Conservation (phyloP, 805 yeast genomes). For the Yarrowia osloensis region DNA sequence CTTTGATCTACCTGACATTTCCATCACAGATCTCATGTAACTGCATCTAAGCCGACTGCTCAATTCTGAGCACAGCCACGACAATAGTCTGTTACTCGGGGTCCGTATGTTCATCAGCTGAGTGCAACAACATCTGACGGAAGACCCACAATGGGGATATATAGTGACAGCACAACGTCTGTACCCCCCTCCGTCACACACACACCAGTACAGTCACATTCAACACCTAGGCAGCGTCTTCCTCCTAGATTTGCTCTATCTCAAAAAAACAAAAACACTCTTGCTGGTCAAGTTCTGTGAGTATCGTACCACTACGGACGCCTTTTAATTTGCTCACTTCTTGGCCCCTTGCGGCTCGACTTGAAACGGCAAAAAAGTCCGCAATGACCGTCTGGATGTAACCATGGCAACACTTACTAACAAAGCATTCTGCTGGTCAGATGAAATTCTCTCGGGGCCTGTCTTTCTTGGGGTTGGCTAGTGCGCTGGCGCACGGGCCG, state of each 20-base stretch:
- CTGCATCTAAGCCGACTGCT: background rate
- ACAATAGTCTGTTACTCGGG: too few relatives aligned
- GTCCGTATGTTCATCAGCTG: background rate
- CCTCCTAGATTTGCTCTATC: background rate
- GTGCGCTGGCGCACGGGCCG: constrained; percentile 12
- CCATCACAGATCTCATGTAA: too few relatives aligned
- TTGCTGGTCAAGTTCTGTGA: constrained; percentile 21
- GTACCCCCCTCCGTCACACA: background rate
- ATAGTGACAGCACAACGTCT: background rate
- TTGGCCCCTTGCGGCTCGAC: too few relatives aligned
- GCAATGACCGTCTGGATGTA: background rate
- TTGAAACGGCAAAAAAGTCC: background rate
- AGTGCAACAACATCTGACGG: background rate
- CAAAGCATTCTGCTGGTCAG: constrained; percentile 11
- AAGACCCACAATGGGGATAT: background rate
- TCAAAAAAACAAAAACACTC: background rate
- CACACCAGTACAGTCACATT: background rate
- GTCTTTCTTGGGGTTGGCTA: background rate
- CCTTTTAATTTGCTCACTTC: background rate
- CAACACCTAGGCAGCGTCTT: background rate
- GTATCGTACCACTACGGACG: too few relatives aligned
- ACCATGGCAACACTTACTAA: background rate
- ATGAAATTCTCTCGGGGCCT: constrained; percentile 9
- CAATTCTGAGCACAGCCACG: background rate
- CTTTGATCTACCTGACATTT: too few relatives aligned